Evolutionary conservation across 495 filamentous ascomycete genomes (phyloP), one percentile per base, ranked within the genome.

Genomic region (Hypoxylon cercidicola): DNA sequence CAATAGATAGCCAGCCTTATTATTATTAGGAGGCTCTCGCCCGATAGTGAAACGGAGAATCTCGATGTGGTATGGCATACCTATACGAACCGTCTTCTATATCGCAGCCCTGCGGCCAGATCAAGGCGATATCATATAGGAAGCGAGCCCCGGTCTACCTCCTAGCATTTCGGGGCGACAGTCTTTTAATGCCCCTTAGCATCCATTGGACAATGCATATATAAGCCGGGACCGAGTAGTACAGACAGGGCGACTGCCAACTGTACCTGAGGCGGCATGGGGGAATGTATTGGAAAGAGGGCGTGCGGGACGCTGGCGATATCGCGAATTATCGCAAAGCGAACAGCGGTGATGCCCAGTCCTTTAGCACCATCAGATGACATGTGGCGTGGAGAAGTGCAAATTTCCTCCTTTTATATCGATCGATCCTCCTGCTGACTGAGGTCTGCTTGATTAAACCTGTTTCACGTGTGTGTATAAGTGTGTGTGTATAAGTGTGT

Each of bases 341-440:
- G 11, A 49, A 39, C 49, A 20, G 43, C 51, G 60, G 60, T 46
- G 46, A 63, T 37, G 52, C 52, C 60, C 46, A 45, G 30, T 3
- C 45, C 15, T 4, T 4, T 50, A 44, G 13, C 7, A 35, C 40
- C 9, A 12, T 18, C 13, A 32, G 9, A n/a, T n/a, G n/a, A n/a
- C 15, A 39, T 15, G 15, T 4, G 25, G 20, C 19, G 30, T 16
- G 30, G 19, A 16, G n/a, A 53, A 61, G 40, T 53, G 58, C 39
- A 55, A 13, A 16, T 41, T 3, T 15, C 39, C 39, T 16, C 3
- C 1, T 15, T n/a, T 12, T 6, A 46, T 28, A 7, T 47, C 25
- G 12, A 37, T 19, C 18, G 40, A 16, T 5, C 12, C 15, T 15
- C 7, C 30, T 8, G 39, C 16, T 16, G 15, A 35, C 20, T 30